Percentiles rank a stretch among this genome's conserved stretches.
Evolutionary conservation across 306 rosid genomes (phyloP).

Genomic region (Begonia fuchsioides): DNA sequence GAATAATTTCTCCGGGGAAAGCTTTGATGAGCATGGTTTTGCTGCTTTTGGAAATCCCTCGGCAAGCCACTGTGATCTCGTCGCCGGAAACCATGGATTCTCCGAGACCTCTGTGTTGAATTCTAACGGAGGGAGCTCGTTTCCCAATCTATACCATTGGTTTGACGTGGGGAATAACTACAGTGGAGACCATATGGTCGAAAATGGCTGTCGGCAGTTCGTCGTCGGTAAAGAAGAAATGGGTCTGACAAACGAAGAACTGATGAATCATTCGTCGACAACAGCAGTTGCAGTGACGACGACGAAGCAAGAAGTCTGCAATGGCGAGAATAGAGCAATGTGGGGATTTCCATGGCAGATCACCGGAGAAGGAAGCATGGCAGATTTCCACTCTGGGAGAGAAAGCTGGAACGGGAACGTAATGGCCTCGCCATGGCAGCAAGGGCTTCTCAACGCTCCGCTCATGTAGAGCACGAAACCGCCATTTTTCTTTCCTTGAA

Average conservation of each 20-base stretch:
- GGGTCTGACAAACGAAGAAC: constrained; percentile 30
- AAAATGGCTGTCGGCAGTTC: constrained; percentile 14
- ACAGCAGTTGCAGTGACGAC: constrained; percentile 63
- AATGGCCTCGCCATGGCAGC: constrained; percentile 72
- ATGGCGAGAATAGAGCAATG: constrained; percentile 38
- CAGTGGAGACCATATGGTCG: constrained; percentile 22
- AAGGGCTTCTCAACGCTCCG: constrained; percentile 81
- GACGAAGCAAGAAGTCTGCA: constrained; percentile 62
- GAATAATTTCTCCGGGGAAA: constrained; percentile 39
- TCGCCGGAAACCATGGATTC: no score
- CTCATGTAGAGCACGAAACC: constrained; percentile 34
- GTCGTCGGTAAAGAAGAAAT: constrained; percentile 3
- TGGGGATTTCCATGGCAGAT: constrained; percentile 89
- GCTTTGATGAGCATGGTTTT: constrained; percentile 40
- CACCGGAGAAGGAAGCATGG: constrained; percentile 44
- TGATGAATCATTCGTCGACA: constrained; percentile 38
- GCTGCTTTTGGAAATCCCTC: constrained; percentile 22
- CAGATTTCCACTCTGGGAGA: constrained; percentile 52
- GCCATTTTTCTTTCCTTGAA: no score
- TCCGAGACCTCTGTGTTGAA: no score
- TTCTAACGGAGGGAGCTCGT: background rate
- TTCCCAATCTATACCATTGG: constrained; percentile 36
- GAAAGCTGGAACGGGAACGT: constrained; percentile 66
- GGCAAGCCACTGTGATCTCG: constrained; percentile 19
- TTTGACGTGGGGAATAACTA: constrained; percentile 40